Conservation (phyloP, 2,329 filamentous ascomycete species). For the Penicillium concentricum region DNA sequence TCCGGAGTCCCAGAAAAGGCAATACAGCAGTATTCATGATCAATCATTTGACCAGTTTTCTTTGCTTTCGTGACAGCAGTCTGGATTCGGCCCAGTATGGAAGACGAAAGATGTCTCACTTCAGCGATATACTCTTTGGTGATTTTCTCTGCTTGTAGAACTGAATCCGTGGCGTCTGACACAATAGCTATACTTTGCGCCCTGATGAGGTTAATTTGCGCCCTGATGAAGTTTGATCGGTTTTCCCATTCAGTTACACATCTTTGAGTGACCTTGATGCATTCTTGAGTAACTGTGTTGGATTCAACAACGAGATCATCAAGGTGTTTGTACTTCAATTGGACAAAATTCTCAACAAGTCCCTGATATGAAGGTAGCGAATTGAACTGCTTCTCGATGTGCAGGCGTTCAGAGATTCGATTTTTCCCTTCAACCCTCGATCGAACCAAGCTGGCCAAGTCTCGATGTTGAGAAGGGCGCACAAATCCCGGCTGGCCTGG, state of each 20-base stretch:
- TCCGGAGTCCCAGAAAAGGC: not conserved
- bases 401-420: not conserved
- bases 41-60: not conserved
- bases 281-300: no score
- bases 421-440: not conserved
- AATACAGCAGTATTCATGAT: conserved; percentile 5
- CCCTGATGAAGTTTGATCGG: not conserved
- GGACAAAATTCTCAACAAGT: not conserved
- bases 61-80: not conserved
- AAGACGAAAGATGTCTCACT: not conserved
- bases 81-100: not conserved
- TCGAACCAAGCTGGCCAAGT: conserved; percentile 2
- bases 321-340: conserved; percentile 2
- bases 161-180: not conserved
- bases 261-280: not conserved
- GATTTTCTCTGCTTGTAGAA: not conserved
- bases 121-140: not conserved
- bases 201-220: not conserved
- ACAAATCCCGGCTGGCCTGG: not conserved
- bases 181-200: not conserved
- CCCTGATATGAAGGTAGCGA: not conserved
- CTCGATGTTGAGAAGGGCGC: not conserved
- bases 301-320: not conserved
- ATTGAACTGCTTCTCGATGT: not conserved
- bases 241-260: not conserved